phyloP scores from a whole-genome alignment of 2,329 filamentous ascomycete species.

The Ophiosphaerella narmari region DNA sequence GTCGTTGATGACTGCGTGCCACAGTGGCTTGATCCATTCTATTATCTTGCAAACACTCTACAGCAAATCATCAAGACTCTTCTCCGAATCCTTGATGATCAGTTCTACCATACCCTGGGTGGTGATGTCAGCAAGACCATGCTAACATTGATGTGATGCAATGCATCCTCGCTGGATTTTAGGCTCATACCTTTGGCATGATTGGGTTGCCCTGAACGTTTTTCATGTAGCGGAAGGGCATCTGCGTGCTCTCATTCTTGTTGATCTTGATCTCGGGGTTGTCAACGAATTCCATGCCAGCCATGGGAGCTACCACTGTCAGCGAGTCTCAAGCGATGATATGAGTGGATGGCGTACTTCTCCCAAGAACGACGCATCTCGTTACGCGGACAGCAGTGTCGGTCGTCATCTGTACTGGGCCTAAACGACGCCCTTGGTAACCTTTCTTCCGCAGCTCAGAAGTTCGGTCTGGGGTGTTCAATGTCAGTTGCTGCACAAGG shows the following conservation, averaged over 20 bases:
- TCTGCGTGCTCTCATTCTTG: slow-evolving; percentile 90
- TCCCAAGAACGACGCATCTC: slow-evolving; percentile 82
- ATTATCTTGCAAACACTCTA: slow-evolving; percentile 42
- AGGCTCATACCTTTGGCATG: slow-evolving; percentile 78
- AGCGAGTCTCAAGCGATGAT: slow-evolving; percentile 10
- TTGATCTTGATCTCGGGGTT: slow-evolving; percentile 88
- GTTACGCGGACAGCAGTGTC: slow-evolving; percentile 96
- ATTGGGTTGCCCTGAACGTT: slow-evolving; percentile 75
- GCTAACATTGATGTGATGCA: background rate
- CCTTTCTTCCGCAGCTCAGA: slow-evolving; percentile 95
- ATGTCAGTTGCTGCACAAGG: background rate
- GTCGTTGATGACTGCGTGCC: slow-evolving; percentile 42
- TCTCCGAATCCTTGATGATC: slow-evolving; percentile 92
- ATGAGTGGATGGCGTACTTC: slow-evolving; percentile 62
- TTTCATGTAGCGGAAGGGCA: slow-evolving; percentile 96
- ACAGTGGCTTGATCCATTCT: slow-evolving; percentile 40
- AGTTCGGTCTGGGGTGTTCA: slow-evolving; percentile 71
- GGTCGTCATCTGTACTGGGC: slow-evolving; percentile 96
- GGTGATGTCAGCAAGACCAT: slow-evolving; percentile 24
- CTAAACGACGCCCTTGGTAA: slow-evolving; percentile 82
- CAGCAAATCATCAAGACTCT: slow-evolving; percentile 84
- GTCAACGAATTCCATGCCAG: slow-evolving; percentile 74
- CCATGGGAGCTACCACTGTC: slow-evolving; percentile 5
- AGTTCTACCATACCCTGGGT: slow-evolving; percentile 88
- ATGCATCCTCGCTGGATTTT: slow-evolving; percentile 11